Base-by-base conservation (phyloP, 2,329 filamentous ascomycete species). In the Penicillium olsonii region DNA sequence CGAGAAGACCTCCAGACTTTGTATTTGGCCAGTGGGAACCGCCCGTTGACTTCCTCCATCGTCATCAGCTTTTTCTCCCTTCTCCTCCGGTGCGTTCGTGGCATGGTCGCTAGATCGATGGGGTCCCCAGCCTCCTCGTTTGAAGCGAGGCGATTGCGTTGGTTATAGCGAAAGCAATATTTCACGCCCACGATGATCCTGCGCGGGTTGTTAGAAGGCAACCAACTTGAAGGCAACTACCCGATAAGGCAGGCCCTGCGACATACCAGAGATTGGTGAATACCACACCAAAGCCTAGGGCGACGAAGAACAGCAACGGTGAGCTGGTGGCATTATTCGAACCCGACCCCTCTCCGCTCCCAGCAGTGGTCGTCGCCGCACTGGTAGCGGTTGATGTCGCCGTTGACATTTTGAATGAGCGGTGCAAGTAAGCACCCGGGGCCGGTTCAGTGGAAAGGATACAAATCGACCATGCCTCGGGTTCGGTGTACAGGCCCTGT, bases 101-200 rank as follows among this genome's bases (percentile, higher is more conserved):
- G 89, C 82, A 97, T 91, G 49, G 87, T 82, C 50, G 92, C 83
- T 57, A 99, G 78, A 55, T 91, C 91, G 65, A 99, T 95, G 6
- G 88, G 89, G 55, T 96, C 92, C 68, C 88, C 88, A 59, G 92
- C 88, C 62, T 91, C 88, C 57, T 88, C 76, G 74, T 82, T 76
- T 62, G 90, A 85, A 64, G 90, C 76, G 53, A 87, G 85, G 43
- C 94, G 87, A 67, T 95, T 95, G 51, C 94, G 87, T 61, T 94
- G 92, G 72, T 97, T 97, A 72, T 99, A 97, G 62, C 94, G 84
- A 74, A 99, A 99, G 75, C 94, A 99, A 73, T 99, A 99, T 76
- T 99, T 99, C 54, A 99, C 94, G 61, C 94, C 94, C 53, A 99
- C 94, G 63, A 99, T 99, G 65, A 99, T 99, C 94, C 94, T 99